Evolutionary conservation across 768 basidiomycete genomes (phyloP).

Genomic region (Hygrocybe coccinea): DNA sequence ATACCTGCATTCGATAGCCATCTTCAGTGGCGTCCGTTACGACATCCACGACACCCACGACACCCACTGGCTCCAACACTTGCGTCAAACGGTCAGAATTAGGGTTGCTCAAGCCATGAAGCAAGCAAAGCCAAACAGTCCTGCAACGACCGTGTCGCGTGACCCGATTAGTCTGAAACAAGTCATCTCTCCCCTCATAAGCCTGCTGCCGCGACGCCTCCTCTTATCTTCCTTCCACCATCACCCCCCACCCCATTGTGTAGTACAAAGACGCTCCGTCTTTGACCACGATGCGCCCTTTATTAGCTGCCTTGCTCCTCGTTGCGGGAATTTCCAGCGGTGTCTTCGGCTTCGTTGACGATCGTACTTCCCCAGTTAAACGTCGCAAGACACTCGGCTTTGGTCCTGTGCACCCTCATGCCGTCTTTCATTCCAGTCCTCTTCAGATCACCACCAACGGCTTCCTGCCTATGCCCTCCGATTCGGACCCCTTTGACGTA

Average conservation of each 20-base stretch:
- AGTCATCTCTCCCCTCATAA: too few relatives aligned
- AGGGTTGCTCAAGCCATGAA: too few relatives aligned
- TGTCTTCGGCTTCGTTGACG: slow-evolving; percentile 43
- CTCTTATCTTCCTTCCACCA: background rate
- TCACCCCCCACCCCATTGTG: background rate
- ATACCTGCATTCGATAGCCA: too few relatives aligned
- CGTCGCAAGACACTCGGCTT: slow-evolving; percentile 85
- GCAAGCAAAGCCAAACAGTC: too few relatives aligned
- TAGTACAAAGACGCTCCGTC: background rate
- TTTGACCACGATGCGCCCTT: slow-evolving; percentile 49
- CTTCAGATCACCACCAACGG: slow-evolving; percentile 43
- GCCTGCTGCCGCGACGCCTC: background rate
- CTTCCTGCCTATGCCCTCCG: slow-evolving; percentile 34
- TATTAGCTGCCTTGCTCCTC: slow-evolving; percentile 58
- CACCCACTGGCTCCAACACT: too few relatives aligned
- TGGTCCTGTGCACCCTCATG: slow-evolving; percentile 74
- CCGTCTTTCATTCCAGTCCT: slow-evolving; percentile 53
- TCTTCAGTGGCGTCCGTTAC: too few relatives aligned
- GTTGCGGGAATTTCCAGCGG: slow-evolving; percentile 56
- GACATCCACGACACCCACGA: too few relatives aligned
- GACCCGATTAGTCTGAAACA: too few relatives aligned
- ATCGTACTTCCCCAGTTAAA: slow-evolving; percentile 31
- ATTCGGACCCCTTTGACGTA: slow-evolving; percentile 52
- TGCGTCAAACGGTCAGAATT: too few relatives aligned
- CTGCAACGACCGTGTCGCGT: too few relatives aligned